Percentiles rank a stretch among this genome's conserved stretches.
Evolutionary conservation across 345 rosid genomes (phyloP).

Genomic region (Stellera chamaejasme): DNA sequence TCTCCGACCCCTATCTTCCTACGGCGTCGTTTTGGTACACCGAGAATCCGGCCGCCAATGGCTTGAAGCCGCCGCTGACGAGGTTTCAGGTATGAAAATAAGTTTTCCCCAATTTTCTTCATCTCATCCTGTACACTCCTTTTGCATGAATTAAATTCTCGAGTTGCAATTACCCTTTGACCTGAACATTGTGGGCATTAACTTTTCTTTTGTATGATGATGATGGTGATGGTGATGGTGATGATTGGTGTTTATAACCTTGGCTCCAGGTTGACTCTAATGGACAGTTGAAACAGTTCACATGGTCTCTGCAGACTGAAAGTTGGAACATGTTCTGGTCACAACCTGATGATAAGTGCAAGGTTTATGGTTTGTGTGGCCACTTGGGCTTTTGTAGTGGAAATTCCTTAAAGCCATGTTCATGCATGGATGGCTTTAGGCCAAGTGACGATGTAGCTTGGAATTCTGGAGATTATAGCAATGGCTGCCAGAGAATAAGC

Average conservation of each 20-base stretch:
- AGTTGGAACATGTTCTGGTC: slow-evolving; percentile 52
- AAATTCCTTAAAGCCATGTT: slow-evolving; percentile 23
- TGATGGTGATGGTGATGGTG: too few relatives aligned
- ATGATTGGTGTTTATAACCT: too few relatives aligned
- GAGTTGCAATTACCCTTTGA: too few relatives aligned
- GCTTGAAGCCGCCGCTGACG: slow-evolving; percentile 32
- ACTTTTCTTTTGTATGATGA: too few relatives aligned
- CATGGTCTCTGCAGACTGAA: slow-evolving; percentile 34
- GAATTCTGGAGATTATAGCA: slow-evolving; percentile 37
- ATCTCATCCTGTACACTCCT: too few relatives aligned
- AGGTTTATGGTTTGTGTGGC: slow-evolving; percentile 43
- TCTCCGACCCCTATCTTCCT: slow-evolving; percentile 37
- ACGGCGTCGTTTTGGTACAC: slow-evolving; percentile 53
- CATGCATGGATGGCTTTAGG: slow-evolving; percentile 35
- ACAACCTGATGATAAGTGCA: slow-evolving; percentile 35
- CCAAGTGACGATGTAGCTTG: slow-evolving; percentile 31
- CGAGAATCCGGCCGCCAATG: slow-evolving; percentile 22
- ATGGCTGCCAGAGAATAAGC: slow-evolving; percentile 37
- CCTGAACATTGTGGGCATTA: too few relatives aligned
- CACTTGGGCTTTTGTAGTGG: slow-evolving; percentile 28
- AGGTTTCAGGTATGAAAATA: slow-evolving; percentile 17
- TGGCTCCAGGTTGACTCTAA: slow-evolving; percentile 20
- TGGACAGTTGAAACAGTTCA: slow-evolving; percentile 39
- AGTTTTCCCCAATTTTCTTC: too few relatives aligned
- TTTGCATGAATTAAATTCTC: too few relatives aligned